phyloP scores from a whole-genome alignment of 345 rosid species.

The Bruguiera sexangula region DNA sequence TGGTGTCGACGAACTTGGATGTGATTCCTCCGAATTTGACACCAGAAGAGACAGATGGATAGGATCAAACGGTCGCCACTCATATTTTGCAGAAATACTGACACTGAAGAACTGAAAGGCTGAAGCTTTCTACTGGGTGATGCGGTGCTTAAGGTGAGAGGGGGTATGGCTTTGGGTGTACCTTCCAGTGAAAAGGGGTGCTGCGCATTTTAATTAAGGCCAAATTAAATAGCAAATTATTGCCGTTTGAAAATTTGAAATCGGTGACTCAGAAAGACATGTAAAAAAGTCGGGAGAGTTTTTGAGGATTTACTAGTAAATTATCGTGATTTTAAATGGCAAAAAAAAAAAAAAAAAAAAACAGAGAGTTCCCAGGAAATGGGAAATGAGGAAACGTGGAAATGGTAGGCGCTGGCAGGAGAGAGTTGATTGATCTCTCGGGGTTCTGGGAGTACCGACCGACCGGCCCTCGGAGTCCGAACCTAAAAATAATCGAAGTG shows the following conservation, averaged over 20 bases:
- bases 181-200: slow-evolving; percentile 30
- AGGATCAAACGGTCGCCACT: slow-evolving; percentile 10
- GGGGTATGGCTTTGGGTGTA: slow-evolving; percentile 11
- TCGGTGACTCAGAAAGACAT: background rate
- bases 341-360: too few species aligned
- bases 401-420: too few species aligned
- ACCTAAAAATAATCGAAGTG: too few species aligned
- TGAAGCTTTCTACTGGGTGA: background rate
- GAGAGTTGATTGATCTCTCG: too few species aligned
- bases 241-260: background rate
- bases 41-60: slow-evolving; percentile 19
- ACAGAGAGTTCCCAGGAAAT: too few species aligned
- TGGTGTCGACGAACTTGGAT: slow-evolving; percentile 15
- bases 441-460: too few species aligned
- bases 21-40: slow-evolving; percentile 35
- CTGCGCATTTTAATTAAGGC: slow-evolving; percentile 34
- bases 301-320: too few species aligned
- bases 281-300: too few species aligned
- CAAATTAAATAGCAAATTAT: too few species aligned
- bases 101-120: background rate
- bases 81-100: slow-evolving; percentile 6
- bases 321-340: too few species aligned
- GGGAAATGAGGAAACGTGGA: too few species aligned
- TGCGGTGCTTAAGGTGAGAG: slow-evolving; percentile 18
- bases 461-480: too few species aligned